Base-by-base conservation (phyloP, 2,329 filamentous ascomycete species). In the Karstenula rhodostoma region DNA sequence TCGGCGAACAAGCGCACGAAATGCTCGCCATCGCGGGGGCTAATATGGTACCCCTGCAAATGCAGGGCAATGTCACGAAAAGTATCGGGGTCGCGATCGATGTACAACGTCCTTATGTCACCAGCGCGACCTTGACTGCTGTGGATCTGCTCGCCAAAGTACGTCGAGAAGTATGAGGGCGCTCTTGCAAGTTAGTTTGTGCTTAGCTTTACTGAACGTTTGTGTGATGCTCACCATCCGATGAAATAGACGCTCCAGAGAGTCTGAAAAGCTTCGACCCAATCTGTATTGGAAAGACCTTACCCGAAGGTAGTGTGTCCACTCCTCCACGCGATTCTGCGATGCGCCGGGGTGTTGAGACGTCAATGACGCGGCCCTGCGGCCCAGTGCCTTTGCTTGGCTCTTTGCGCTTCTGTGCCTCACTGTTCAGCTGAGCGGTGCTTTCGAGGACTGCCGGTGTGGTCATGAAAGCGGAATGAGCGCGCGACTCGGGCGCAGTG, bases 151-250 rank as follows among this genome's bases (percentile, higher is more conserved):
- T 92, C 91, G 68, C 89, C 85, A 78, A 98, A 98, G 81, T 95
- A 97, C 69, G 93, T 90, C 22, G 94, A 96, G 80, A 98, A 97
- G 78, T 97, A 97, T 52, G 94, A 97, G 60, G 94, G 94, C 72
- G 93, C 94, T 96, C 80, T 83, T 81, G 75, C 77, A 79, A 81
- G 74, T 87, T 78, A 87, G 83, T 72, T 64, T 61, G 62, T 56
- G 52, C 56, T 17, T 47, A 57, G 43, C 25, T 44, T 27, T 27
- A 8, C n/a, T 51, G 25, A 33, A 15, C 13, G 12, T 53, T 19
- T 35, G 48, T 59, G 29, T 32, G 10, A 61, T 72, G 60, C 86
- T 81, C 78, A 90, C 89, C 88, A 86, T 91, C 89, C 65, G 88
- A 90, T 57, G 87, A 87, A 60, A 91, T 87, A 51, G 88, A 90